Conservation (phyloP, 495 filamentous ascomycete species). For the Tuber aestivum region DNA sequence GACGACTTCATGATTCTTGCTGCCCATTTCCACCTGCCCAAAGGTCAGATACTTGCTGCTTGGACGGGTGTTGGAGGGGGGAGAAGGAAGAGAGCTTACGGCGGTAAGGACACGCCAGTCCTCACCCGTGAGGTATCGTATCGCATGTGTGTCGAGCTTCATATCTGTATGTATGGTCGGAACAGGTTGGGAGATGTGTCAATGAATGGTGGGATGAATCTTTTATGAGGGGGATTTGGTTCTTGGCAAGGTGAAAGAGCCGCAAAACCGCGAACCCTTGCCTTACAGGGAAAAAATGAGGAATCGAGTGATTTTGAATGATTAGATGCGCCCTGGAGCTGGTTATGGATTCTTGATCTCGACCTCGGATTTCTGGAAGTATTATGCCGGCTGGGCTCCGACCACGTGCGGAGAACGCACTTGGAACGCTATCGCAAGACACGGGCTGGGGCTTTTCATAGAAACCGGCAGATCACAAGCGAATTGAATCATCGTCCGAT, state of each 20-base stretch:
- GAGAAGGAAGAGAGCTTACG: conserved; percentile 52
- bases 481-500: too few relatives aligned
- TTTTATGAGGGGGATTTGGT: conserved; percentile 14
- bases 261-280: conserved; percentile 14
- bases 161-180: conserved; percentile 54
- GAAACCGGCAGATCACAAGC: too few relatives aligned
- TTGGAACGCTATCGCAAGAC: too few relatives aligned
- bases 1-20: conserved; percentile 93
- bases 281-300: conserved; percentile 6
- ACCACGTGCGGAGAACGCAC: background rate
- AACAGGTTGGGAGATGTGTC: background rate
- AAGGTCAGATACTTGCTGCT: conserved; percentile 44
- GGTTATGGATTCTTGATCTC: background rate
- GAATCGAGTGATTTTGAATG: background rate
- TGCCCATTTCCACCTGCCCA: conserved; percentile 77
- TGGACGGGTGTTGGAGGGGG: conserved; percentile 41
- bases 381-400: background rate
- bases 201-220: background rate
- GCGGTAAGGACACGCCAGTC: conserved; percentile 94
- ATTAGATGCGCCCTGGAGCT: background rate
- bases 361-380: background rate
- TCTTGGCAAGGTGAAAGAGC: conserved; percentile 12
- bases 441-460: too few relatives aligned
- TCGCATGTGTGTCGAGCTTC: conserved; percentile 86
- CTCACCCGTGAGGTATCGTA: conserved; percentile 84